A percentile compares a stretch with the other conserved stretches of the same genome.
phyloP scores from a whole-genome alignment of 352 stramenopile species.

The Globisporangium echinulatum region DNA sequence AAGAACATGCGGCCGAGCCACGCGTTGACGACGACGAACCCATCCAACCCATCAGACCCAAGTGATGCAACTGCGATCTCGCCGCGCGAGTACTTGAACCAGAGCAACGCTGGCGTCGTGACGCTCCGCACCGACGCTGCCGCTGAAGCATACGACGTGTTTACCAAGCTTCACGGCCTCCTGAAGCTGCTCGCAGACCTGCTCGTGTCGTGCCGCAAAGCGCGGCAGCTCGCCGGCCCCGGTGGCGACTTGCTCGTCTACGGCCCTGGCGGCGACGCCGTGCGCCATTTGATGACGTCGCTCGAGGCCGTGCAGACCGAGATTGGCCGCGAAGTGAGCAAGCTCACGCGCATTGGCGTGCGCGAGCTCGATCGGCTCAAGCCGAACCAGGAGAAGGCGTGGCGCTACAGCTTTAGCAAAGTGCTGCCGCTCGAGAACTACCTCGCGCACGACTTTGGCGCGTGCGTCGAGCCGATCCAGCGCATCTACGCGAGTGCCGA shows the following conservation, averaged over 20 bases:
- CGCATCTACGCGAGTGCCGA: constrained; percentile 83
- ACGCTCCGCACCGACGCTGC: constrained; percentile 51
- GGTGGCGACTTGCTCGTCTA: constrained; percentile 82
- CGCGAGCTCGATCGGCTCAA: constrained; percentile 81
- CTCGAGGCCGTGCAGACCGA: constrained; percentile 73
- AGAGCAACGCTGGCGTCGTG: constrained; percentile 74
- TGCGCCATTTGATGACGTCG: constrained; percentile 77
- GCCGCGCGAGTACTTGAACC: constrained; percentile 54
- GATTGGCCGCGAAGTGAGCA: constrained; percentile 68
- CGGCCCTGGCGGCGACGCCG: constrained; percentile 72
- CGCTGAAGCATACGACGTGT: constrained; percentile 58
- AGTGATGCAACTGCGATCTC: constrained; percentile 40
- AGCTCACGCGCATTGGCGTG: constrained; percentile 76
- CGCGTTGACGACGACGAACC: constrained; percentile 31
- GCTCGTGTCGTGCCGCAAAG: constrained; percentile 79
- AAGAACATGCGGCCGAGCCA: constrained; percentile 15
- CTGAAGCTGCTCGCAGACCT: constrained; percentile 80
- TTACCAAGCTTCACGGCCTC: constrained; percentile 69
- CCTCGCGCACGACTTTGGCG: constrained; percentile 76
- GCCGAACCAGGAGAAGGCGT: constrained; percentile 79
- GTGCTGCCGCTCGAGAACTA: constrained; percentile 79
- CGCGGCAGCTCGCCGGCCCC: constrained; percentile 66
- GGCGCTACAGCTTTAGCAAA: constrained; percentile 83
- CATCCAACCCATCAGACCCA: constrained; percentile 9
- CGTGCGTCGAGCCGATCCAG: constrained; percentile 80